Evolutionary conservation across 163 green algal species (phyloP).

Genomic region (Chlamydomonas reinhardtii): DNA sequence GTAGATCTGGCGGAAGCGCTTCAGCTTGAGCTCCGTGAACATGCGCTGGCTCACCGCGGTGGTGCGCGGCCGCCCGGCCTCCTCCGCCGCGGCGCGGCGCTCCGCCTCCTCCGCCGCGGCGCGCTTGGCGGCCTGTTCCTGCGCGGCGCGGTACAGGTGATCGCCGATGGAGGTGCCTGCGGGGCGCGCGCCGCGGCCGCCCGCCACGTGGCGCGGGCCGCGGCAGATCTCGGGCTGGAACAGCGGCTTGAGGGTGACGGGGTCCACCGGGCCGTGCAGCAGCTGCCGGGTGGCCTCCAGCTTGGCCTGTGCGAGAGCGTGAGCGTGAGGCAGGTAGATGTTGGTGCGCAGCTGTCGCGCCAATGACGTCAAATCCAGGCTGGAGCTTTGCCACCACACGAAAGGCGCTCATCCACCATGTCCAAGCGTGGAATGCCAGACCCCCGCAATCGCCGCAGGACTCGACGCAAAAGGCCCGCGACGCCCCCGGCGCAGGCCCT

Average conservation of each 20-base stretch:
- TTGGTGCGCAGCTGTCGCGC: too few relatives aligned
- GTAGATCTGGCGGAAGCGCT: constrained; percentile 83
- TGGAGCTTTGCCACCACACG: too few relatives aligned
- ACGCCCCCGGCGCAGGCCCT: too few relatives aligned
- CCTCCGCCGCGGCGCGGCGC: constrained; percentile 50
- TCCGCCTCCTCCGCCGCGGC: constrained; percentile 66
- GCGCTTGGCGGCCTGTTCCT: constrained; percentile 58
- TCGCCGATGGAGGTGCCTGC: constrained; percentile 65
- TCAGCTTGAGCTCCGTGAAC: constrained; percentile 66
- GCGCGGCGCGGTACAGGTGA: constrained; percentile 71
- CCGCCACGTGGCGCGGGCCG: constrained; percentile 47
- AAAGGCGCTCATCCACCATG: too few relatives aligned
- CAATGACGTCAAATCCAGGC: too few relatives aligned
- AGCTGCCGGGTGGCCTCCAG: constrained; percentile 58
- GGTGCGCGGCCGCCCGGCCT: constrained; percentile 10
- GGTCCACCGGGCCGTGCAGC: constrained; percentile 63
- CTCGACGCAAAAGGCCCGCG: too few relatives aligned
- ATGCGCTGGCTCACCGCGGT: constrained; percentile 58
- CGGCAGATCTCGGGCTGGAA: constrained; percentile 74
- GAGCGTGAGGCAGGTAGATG: too few relatives aligned
- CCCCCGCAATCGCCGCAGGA: too few relatives aligned
- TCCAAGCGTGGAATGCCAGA: too few relatives aligned
- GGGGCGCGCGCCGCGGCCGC: constrained; percentile 41
- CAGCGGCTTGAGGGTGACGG: constrained; percentile 67
- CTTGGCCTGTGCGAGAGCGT: constrained; percentile 62